Conservation (phyloP, 768 basidiomycete species). For the Clitopilus hobsonii region DNA sequence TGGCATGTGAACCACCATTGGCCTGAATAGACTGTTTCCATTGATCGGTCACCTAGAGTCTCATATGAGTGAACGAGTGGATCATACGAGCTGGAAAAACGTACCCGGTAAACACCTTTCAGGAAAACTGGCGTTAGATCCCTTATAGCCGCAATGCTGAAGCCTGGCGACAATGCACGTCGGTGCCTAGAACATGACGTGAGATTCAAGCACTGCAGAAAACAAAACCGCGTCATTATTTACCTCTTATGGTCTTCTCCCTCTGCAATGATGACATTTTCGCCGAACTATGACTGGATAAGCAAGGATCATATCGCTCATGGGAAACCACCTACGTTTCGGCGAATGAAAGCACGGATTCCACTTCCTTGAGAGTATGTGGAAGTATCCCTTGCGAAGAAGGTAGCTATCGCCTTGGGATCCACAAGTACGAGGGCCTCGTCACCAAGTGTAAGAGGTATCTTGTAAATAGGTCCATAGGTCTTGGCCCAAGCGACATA, state of each 20-base stretch:
- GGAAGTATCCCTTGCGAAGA: not conserved
- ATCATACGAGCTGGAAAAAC: not conserved
- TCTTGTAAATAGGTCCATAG: not conserved
- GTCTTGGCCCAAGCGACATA: not conserved
- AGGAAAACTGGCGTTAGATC: slow-evolving; percentile 41
- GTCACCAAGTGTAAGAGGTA: not conserved
- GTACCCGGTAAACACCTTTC: slow-evolving; percentile 44
- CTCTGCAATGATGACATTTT: not conserved
- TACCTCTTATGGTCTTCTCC: not conserved
- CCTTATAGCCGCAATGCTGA: slow-evolving; percentile 47
- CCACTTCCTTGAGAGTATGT: not conserved
- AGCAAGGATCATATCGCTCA: not conserved
- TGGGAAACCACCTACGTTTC: not conserved
- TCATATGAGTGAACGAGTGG: slow-evolving; percentile 22
- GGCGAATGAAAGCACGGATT: not conserved
- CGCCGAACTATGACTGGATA: not conserved
- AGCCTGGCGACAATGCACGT: slow-evolving; percentile 46
- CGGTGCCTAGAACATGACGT: slow-evolving; percentile 30
- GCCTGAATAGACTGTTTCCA: not conserved
- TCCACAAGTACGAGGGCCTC: not conserved
- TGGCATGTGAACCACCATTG: not conserved
- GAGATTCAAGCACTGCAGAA: too few relatives aligned
- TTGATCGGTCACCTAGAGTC: slow-evolving; percentile 10
- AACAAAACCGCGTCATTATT: not conserved
- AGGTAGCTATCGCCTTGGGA: not conserved